Base-by-base conservation (phyloP, 495 filamentous ascomycete species). In the Daldinia childiae region DNA sequence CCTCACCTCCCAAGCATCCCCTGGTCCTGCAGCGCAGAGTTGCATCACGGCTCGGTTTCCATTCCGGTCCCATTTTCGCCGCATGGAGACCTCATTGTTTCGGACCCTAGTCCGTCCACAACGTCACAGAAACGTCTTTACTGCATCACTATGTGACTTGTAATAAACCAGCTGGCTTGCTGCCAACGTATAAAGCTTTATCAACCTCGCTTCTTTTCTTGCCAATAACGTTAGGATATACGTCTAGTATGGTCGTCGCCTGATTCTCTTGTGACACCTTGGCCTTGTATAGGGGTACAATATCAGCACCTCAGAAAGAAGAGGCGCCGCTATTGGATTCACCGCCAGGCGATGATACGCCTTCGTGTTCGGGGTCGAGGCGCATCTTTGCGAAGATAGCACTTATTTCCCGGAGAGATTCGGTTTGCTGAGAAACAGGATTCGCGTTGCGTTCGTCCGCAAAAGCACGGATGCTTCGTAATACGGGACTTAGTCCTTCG, bases 401-500 rank as follows among this genome's bases (percentile, higher is more conserved):
- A 69, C 88, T 93, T 80, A 96, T 90, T 69, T 94, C 90, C 52
- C 89, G 86, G 12, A 96, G 79, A 70, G 90, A 89, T 72, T 92
- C 87, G 11, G 85, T 86, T 67, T 88, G 84, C 11, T 88, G 77
- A 61, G 92, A 90, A 27, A 85, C 85, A 0, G 87, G 86, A 41
- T 84, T 87, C 8, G 81, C 78, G 68, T 89, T 88, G 52, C 92
- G 89, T 56, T 94, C 90, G 68, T 92, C 87, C 2, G 91, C 90
- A 79, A 95, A 90, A 27, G 85, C 83, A n/a, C 93, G 89, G 57
- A 96, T 88, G 66, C 86, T 89, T 29, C 90, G 91, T 36, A 96
- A 82, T 32, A 95, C 86, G 6, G 87, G 83, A 3, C 87, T 86
- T 71, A 89, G 90, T 21, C 87, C 89, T 82, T 93, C 91, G 73